These are phyloP conservation scores for Cladophialophora chaetospira DNA, from an alignment of 2,329 filamentous ascomycete species.

Conservation along the genomic window DNA sequence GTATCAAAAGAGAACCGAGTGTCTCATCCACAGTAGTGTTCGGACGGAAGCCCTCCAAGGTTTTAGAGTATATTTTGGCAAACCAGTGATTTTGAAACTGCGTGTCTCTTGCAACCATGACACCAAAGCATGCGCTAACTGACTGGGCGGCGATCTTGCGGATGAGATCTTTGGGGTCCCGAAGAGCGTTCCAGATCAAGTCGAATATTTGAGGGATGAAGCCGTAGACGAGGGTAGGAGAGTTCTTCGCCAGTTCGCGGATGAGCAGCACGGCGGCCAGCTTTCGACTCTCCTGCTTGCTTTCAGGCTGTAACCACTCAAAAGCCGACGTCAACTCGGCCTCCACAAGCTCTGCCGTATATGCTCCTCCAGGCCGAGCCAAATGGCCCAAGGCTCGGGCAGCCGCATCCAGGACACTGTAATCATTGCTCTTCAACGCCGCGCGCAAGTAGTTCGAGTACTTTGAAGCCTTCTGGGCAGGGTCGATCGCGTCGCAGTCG, in stretches of 20 bases:
- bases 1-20: constrained; percentile 88
- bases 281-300: constrained; percentile 81
- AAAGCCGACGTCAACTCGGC: constrained; percentile 94
- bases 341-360: constrained; percentile 94
- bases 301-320: constrained; percentile 93
- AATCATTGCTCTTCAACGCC: constrained; percentile 87
- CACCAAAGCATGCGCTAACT: constrained; percentile 92
- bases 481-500: constrained; percentile 94
- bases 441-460: constrained; percentile 89
- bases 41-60: constrained; percentile 74
- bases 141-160: constrained; percentile 89
- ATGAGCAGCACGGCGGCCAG: constrained; percentile 92
- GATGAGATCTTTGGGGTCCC: constrained; percentile 88
- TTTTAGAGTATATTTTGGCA: constrained; percentile 84
- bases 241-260: constrained; percentile 86
- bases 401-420: constrained; percentile 84
- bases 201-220: constrained; percentile 96
- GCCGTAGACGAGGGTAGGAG: constrained; percentile 90
- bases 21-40: constrained; percentile 77
- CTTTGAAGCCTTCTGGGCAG: constrained; percentile 87
- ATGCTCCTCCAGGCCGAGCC: constrained; percentile 85
- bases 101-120: constrained; percentile 89
- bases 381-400: constrained; percentile 86
- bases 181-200: constrained; percentile 90
- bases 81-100: constrained; percentile 87